These are phyloP conservation scores for Coemansia umbellata DNA, from an alignment of 192 early-diverging fungal genomes.

Conservation along the genomic window DNA sequence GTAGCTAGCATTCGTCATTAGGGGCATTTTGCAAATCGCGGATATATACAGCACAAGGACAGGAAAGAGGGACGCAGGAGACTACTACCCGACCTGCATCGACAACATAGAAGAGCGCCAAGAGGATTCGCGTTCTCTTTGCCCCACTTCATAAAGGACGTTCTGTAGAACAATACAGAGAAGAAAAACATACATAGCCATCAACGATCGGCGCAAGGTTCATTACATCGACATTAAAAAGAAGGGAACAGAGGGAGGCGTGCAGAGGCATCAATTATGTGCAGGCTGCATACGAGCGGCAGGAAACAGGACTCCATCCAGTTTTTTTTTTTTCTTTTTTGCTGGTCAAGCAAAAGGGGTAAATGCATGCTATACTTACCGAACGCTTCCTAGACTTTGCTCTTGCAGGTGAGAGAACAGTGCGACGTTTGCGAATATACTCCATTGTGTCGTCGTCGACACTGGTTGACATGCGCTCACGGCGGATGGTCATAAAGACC, in stretches of 20 bases:
- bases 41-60: too few relatives aligned
- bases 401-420: constrained; percentile 43
- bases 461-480: constrained; percentile 47
- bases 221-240: neutral
- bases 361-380: constrained; percentile 26
- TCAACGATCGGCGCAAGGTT: neutral
- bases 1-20: too few relatives aligned
- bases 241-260: neutral
- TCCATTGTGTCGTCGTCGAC: constrained; percentile 53
- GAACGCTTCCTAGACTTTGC: constrained; percentile 49
- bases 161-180: neutral
- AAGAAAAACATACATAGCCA: neutral
- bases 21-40: too few relatives aligned
- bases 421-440: constrained; percentile 55
- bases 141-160: neutral
- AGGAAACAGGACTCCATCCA: neutral
- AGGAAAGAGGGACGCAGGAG: too few relatives aligned
- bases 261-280: too few relatives aligned
- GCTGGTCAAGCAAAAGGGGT: neutral
- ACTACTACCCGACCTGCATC: too few relatives aligned
- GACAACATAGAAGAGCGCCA: too few relatives aligned
- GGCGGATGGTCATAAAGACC: constrained; percentile 51
- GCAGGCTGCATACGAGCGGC: neutral
- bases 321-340: neutral
- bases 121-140: too few relatives aligned